Conservation (phyloP, 441 rosid genomes). For the Mallotus japonicus region DNA sequence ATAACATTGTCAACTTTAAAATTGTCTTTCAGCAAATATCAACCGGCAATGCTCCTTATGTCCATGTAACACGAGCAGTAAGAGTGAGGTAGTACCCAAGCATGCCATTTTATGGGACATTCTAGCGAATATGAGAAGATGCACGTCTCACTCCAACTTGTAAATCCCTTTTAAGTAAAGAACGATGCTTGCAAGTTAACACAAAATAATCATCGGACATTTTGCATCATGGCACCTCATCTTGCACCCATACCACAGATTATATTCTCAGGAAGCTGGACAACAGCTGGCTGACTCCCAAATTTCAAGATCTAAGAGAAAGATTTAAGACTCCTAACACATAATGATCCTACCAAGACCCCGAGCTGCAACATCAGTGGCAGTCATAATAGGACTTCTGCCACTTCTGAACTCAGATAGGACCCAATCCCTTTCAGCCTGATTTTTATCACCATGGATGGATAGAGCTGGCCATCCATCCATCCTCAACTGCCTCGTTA, state of each 20-base stretch:
- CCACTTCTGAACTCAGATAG: constrained; percentile 94
- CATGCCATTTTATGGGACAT: constrained; percentile 21
- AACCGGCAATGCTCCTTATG: constrained; percentile 25
- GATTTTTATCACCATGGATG: constrained; percentile 97
- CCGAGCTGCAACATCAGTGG: constrained; percentile 99
- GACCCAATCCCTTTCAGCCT: constrained; percentile 95
- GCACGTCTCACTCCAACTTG: constrained; percentile 36
- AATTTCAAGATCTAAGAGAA: constrained; percentile 37
- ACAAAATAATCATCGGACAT: constrained; percentile 16
- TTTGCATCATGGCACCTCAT: constrained; percentile 28
- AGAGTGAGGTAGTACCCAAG: constrained; percentile 20
- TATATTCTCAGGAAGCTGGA: constrained; percentile 55
- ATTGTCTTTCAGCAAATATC: constrained; percentile 4
- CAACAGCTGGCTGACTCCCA: constrained; percentile 91
- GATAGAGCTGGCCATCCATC: constrained; percentile 99
- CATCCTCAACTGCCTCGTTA: constrained; percentile 92
- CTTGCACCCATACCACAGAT: constrained; percentile 60
- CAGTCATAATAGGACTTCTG: constrained; percentile 94
- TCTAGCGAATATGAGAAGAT: constrained; percentile 27
- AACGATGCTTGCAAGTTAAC: constrained; percentile 14
- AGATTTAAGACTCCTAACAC: constrained; percentile 56
- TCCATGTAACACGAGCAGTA: constrained; percentile 42
- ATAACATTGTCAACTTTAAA: not conserved
- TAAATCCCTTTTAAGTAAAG: constrained; percentile 24
- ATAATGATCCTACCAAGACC: constrained; percentile 97